phyloP scores from a whole-genome alignment of 495 filamentous ascomycete genomes.

The Aspergillus cristatus region DNA sequence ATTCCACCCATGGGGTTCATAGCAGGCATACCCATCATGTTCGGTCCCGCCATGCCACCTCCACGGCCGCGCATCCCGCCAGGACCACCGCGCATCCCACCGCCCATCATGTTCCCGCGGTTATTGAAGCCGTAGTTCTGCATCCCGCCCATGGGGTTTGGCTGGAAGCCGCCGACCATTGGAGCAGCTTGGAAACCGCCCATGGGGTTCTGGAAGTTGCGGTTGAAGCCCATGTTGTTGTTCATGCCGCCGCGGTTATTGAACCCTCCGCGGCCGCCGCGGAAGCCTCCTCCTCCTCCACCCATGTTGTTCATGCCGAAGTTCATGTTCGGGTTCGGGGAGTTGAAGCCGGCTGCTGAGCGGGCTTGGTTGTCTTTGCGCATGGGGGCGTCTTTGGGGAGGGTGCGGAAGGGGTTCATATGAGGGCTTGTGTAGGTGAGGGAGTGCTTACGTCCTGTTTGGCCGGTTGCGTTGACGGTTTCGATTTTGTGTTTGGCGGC shows the following conservation, averaged over 20 bases:
- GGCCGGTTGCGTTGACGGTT: conserved; percentile 38
- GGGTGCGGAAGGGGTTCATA: conserved; percentile 79
- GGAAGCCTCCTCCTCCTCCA: conserved; percentile 32
- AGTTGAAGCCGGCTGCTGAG: conserved; percentile 17
- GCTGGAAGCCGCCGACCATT: conserved; percentile 56
- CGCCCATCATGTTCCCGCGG: conserved; percentile 55
- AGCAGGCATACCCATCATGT: conserved; percentile 45
- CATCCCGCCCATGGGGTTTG: conserved; percentile 46
- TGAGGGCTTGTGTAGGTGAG: conserved; percentile 69
- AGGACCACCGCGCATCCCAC: conserved; percentile 57
- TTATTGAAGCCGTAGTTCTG: conserved; percentile 52
- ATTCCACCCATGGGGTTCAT: conserved; percentile 51
- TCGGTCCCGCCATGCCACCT: conserved; percentile 42
- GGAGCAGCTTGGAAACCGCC: conserved; percentile 42
- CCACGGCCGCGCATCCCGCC: conserved; percentile 66
- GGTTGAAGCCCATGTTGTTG: conserved; percentile 34
- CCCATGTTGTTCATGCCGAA: conserved; percentile 29
- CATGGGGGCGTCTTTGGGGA: conserved; percentile 82
- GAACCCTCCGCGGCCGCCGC: conserved; percentile 40
- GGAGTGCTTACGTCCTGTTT: conserved; percentile 56
- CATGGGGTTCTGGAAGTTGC: conserved; percentile 46
- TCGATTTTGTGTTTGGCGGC: conserved; percentile 81
- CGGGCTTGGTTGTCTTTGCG: conserved; percentile 54
- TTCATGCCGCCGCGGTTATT: conserved; percentile 33
- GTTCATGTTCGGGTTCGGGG: conserved; percentile 20